Percentiles rank a stretch among this genome's conserved stretches.
Evolutionary conservation across 106 monocot genomes (phyloP).

Genomic region (Alisma plantagoaquatica): DNA sequence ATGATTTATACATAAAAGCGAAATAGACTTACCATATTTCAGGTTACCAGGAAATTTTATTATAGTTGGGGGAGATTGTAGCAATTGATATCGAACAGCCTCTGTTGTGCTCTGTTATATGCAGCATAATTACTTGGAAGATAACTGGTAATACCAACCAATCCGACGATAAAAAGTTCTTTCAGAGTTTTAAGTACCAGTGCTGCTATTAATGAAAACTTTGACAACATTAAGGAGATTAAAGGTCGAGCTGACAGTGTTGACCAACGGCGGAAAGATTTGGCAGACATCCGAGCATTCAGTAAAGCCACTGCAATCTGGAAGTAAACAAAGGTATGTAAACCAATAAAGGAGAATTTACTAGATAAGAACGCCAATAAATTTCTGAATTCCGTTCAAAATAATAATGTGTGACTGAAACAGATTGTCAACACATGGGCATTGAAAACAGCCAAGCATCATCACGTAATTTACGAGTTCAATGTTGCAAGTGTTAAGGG

Average conservation of each 20-base stretch:
- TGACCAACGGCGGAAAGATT: slow-evolving; percentile 82
- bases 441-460: too few relatives aligned
- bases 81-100: slow-evolving; percentile 77
- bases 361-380: too few relatives aligned
- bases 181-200: slow-evolving; percentile 29
- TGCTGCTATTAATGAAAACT: slow-evolving; percentile 66
- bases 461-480: too few relatives aligned
- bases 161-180: not conserved
- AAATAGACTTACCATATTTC: slow-evolving; percentile 89
- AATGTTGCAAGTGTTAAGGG: too few relatives aligned
- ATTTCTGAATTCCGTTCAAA: too few relatives aligned
- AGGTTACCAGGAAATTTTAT: slow-evolving; percentile 85
- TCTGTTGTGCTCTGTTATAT: slow-evolving; percentile 55
- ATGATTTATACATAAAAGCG: too few relatives aligned
- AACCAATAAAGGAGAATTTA: not conserved
- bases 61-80: slow-evolving; percentile 62
- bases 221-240: slow-evolving; percentile 83
- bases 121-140: not conserved
- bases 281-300: slow-evolving; percentile 85
- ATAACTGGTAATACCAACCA: too few relatives aligned
- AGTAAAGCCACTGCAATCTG: slow-evolving; percentile 74
- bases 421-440: too few relatives aligned
- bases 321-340: slow-evolving; percentile 1
- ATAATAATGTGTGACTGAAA: too few relatives aligned
- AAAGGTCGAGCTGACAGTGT: slow-evolving; percentile 40